Base-by-base conservation (phyloP, 495 filamentous ascomycete genomes). In the Daldinia childiae region DNA sequence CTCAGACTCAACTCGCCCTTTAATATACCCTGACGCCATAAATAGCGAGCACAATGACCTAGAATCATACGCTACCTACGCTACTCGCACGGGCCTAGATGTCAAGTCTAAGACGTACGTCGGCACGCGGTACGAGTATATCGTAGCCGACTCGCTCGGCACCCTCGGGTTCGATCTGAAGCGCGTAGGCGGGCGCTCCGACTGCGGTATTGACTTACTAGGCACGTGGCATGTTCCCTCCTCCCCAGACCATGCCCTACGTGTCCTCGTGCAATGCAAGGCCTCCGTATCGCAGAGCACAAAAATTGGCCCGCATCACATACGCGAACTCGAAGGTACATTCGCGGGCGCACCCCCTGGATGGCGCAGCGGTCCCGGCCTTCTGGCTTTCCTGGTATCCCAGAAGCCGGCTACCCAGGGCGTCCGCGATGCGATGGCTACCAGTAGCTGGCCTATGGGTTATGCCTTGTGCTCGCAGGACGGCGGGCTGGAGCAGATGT, bases 241-340 rank as follows among this genome's bases (percentile, higher is more conserved):
- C 4, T 39, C 75, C 66, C 54, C 79, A 57, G 14, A 50, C 30
- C 11, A 57, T 0, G 84, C 88, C 0, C 64, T 95, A 4, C 86
- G 85, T 57, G 87, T 93, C 1, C 71, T 97, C 4, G 81, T 93
- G 21, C 94, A 97, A 76, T 99, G 95, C 82, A 99, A 98, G 80
- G 73, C 65, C 2, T 61, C 65, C 21, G 48, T 62, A 1, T 51
- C 73, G 26, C 86, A 84, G 19, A 83, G 82, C 64, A 74, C 82
- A 24, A 87, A 83, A 64, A 74, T 87, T 3, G 84, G 86, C 0
- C 94, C 94, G 26, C 83, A 87, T 38, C 80, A 90, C 51, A 83
- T 97, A 14, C 88, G 95, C 21, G 95, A 98, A 82, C 85, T 98
- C 0, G 93, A 97, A 75, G 95, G 95, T 12, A 87, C 92, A 0